Evolutionary conservation across 2,329 filamentous ascomycete genomes (phyloP), one percentile per base, ranked within the genome.

Genomic region (Davidsoniella eucalypti): DNA sequence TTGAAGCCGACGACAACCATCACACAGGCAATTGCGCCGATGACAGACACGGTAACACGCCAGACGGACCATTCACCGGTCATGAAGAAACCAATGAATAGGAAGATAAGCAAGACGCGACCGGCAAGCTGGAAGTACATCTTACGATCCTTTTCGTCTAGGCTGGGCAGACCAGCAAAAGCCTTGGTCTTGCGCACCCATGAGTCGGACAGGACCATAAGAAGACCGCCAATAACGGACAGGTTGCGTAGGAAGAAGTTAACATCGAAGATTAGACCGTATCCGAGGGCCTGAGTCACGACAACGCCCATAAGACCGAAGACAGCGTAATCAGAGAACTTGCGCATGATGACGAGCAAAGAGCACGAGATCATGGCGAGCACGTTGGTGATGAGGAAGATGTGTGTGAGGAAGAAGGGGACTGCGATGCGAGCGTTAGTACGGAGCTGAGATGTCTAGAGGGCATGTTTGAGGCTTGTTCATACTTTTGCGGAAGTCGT

Each of bases 1-100:
- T 98, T 98, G 80, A 98, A 98, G 42, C 92, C 92, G 56, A 98
- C 92, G 49, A 95, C 86, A 55, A 98, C 92, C 92, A 98, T 98
- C 61, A 98, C 76, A 61, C 88, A 96, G 55, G 92, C 90, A 52
- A 95, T 73, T 52, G 93, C 78, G 51, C 92, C 92, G 55, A 96
- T 69, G 55, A 87, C 59, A 57, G 84, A 92, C 57, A 95, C 88
- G 49, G 87, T 60, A 47, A 96, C 75, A 61, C 92, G 80, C 75
- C 87, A 87, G 61, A 95, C 67, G 61, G 79, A 85, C 92, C 92
- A 98, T 61, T 88, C 75, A 58, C 92, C 92, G 52, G 86, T 85
- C 69, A 95, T 94, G 60, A 98, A 84, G 62, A 98, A 98, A 54
- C 92, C 92, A 57, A 95, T 66, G 66, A 98, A 98, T 58, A 98